Evolutionary conservation across 768 basidiomycete species (phyloP).

Genomic region (Trametes cinnabarina): DNA sequence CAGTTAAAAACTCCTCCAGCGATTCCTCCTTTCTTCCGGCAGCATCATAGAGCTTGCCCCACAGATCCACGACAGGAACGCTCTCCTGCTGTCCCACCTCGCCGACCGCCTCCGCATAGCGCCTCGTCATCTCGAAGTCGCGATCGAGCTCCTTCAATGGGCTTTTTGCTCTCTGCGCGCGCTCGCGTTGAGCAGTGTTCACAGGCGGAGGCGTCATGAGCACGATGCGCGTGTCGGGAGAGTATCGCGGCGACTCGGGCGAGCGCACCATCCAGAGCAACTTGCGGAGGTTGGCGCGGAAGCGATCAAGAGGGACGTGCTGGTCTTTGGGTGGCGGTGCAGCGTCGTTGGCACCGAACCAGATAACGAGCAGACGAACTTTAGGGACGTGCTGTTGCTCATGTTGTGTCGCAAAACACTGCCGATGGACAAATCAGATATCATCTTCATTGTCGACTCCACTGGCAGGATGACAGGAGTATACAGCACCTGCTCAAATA

Average conservation of each 20-base stretch:
- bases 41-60: slow-evolving; percentile 70
- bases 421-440: too few species aligned
- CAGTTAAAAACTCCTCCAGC: slow-evolving; percentile 53
- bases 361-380: slow-evolving; percentile 75
- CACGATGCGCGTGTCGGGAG: slow-evolving; percentile 70
- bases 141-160: slow-evolving; percentile 58
- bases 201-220: slow-evolving; percentile 86
- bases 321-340: slow-evolving; percentile 62
- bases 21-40: slow-evolving; percentile 59
- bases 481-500: slow-evolving; percentile 75
- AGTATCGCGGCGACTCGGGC: slow-evolving; percentile 61
- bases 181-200: slow-evolving; percentile 57
- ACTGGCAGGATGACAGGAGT: too few species aligned
- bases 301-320: slow-evolving; percentile 71
- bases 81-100: slow-evolving; percentile 53
- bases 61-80: slow-evolving; percentile 71
- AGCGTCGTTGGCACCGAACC: slow-evolving; percentile 92
- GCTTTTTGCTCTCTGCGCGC: slow-evolving; percentile 46
- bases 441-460: too few species aligned
- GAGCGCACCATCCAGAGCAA: slow-evolving; percentile 64
- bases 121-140: slow-evolving; percentile 55
- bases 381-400: slow-evolving; percentile 50
- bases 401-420: slow-evolving; percentile 59
- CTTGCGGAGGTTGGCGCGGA: slow-evolving; percentile 57
- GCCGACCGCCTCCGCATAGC: slow-evolving; percentile 70